Evolutionary conservation across 495 filamentous ascomycete genomes (phyloP).

Genomic region (Penicillium antarcticum): DNA sequence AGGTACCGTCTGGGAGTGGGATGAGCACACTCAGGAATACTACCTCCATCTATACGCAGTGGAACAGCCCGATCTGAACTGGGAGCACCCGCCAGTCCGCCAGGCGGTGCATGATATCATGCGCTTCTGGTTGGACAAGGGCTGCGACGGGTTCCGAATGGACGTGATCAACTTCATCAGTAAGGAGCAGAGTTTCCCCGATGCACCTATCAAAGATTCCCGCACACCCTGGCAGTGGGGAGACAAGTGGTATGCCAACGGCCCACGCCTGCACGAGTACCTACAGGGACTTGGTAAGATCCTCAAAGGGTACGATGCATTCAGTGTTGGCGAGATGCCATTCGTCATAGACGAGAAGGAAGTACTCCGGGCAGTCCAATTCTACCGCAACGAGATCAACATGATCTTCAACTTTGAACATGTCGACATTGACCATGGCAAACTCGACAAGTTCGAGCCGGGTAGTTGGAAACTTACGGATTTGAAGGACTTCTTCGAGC

Average conservation of each 20-base stretch:
- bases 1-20: slow-evolving; percentile 64
- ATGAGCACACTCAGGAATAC: slow-evolving; percentile 62
- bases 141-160: slow-evolving; percentile 67
- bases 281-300: slow-evolving; percentile 59
- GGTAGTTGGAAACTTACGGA: slow-evolving; percentile 52
- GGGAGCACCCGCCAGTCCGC: slow-evolving; percentile 60
- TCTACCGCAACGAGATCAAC: slow-evolving; percentile 58
- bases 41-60: slow-evolving; percentile 66
- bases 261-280: slow-evolving; percentile 65
- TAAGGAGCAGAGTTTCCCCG: slow-evolving; percentile 58
- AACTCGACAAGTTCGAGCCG: slow-evolving; percentile 47
- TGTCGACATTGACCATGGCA: slow-evolving; percentile 56
- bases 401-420: slow-evolving; percentile 78
- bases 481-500: slow-evolving; percentile 56
- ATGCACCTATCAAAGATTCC: slow-evolving; percentile 56
- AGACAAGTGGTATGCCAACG: slow-evolving; percentile 57
- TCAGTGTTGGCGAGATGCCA: slow-evolving; percentile 72
- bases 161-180: slow-evolving; percentile 66
- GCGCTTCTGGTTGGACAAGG: slow-evolving; percentile 69
- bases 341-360: slow-evolving; percentile 55
- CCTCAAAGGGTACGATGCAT: slow-evolving; percentile 63
- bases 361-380: slow-evolving; percentile 56
- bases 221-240: slow-evolving; percentile 51
- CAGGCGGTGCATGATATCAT: slow-evolving; percentile 65
- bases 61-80: slow-evolving; percentile 72